These are phyloP conservation scores for Fragaria ananassa DNA, from an alignment of 306 rosid genomes.

Conservation along the genomic window DNA sequence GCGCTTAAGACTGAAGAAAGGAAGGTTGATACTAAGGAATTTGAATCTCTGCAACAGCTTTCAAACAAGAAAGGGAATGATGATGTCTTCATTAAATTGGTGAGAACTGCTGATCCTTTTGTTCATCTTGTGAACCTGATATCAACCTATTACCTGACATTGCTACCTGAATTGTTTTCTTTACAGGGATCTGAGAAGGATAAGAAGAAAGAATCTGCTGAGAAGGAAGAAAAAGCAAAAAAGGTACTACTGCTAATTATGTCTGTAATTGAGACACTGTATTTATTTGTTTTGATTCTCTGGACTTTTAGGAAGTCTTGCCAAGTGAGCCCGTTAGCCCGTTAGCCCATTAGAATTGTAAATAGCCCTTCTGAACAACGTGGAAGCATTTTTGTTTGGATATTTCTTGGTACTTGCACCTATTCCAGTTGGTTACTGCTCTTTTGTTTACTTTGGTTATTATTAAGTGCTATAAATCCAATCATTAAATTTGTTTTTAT, in stretches of 20 bases:
- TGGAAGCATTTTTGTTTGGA: neutral
- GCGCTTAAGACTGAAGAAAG: conserved; percentile 75
- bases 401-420: neutral
- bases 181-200: conserved; percentile 87
- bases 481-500: too few relatives aligned
- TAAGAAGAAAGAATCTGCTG: conserved; percentile 71
- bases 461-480: too few relatives aligned
- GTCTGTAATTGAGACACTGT: neutral
- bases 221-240: conserved; percentile 79
- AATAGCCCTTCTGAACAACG: neutral
- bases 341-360: neutral
- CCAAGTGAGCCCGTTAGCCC: neutral
- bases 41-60: conserved; percentile 79
- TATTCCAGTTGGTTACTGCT: neutral
- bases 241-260: conserved; percentile 41
- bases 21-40: conserved; percentile 76
- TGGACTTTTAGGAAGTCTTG: neutral
- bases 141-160: neutral
- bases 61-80: conserved; percentile 80
- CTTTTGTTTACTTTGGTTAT: neutral
- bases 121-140: neutral
- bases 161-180: conserved; percentile 3
- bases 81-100: conserved; percentile 83
- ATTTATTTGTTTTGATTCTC: neutral
- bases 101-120: conserved; percentile 16